These are phyloP conservation scores for Silene coronaria DNA, from an alignment of 179 eudicot genomes.

Conservation along the genomic window DNA sequence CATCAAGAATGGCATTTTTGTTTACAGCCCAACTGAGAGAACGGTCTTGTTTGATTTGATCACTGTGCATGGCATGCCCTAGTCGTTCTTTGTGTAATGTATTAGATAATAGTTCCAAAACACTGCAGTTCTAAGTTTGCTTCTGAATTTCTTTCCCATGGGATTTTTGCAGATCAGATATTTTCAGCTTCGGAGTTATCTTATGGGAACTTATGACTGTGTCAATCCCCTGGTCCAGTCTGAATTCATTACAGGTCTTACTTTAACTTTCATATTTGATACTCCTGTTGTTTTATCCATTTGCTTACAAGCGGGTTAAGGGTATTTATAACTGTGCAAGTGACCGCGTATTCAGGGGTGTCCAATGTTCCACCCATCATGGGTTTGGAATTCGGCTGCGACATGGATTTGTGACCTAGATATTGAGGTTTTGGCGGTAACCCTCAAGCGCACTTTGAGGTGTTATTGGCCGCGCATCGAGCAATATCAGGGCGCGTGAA, in stretches of 20 bases:
- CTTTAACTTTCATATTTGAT: slow-evolving; percentile 1
- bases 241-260: slow-evolving; percentile 65
- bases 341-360: too few relatives aligned
- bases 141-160: background rate
- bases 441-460: too few relatives aligned
- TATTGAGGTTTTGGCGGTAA: too few relatives aligned
- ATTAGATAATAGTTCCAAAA: background rate
- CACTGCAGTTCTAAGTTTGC: background rate
- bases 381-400: too few relatives aligned
- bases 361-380: too few relatives aligned
- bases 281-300: too few relatives aligned
- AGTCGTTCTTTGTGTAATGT: background rate
- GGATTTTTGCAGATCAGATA: slow-evolving; percentile 59
- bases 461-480: too few relatives aligned
- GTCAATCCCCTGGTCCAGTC: slow-evolving; percentile 60
- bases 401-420: too few relatives aligned
- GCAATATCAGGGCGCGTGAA: too few relatives aligned
- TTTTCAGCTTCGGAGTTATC: slow-evolving; percentile 78
- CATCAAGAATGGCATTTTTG: background rate
- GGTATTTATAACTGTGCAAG: too few relatives aligned
- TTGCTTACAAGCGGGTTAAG: too few relatives aligned
- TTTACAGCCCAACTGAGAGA: background rate
- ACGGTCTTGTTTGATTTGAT: background rate
- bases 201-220: slow-evolving; percentile 78
- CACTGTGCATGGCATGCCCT: background rate